Evolutionary conservation across 139 green algal genomes (phyloP), one percentile per base, ranked within the genome.

Genomic region (Tetradesmus lagerheimii): DNA sequence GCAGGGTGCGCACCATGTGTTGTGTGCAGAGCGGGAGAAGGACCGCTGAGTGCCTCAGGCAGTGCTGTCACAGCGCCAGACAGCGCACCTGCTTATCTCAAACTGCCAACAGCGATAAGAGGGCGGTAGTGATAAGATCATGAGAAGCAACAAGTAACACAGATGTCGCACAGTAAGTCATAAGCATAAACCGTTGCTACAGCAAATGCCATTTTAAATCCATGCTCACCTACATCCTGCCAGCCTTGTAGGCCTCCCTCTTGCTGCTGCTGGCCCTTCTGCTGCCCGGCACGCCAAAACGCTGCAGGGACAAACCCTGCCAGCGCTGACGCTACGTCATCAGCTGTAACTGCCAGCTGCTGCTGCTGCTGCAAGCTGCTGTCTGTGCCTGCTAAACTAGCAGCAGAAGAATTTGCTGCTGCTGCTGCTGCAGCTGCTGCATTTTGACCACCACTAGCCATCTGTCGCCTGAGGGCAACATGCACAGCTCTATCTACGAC

Each of bases 401-500:
- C 79, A 67, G 79, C 79, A 62, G 47, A 2, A 62, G 47, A 62
- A 20, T 5, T 15, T 34, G 31, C 41, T 29, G n/a, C 76, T 8
- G 23, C 76, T 80, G 47, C 74, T 53, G 62, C 29, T 31, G 64
- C 43, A 80, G 79, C 62, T 43, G 88, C 43, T 77, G 62, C 66
- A 78, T 76, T 83, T 87, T 78, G 23, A 2, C 74, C 34, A 15
- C 76, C 64, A 31, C 29, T 47, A 37, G 57, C 18, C 64, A 97
- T 85, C 23, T 77, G 67, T 12, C 94, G 85, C 16, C 85, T 16
- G 35, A 94, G 53, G 0, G 94, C 95, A 5, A 89, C 80, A 57
- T 96, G 93, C 53, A 95, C 76, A 0, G 95, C 95, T 29, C 97
- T 90, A 37, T 98, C 96, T 78, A 96, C 53, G 83, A 99, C 86